phyloP scores from a whole-genome alignment of 805 yeast genomes.

The Scheffersomyces stipitis region DNA sequence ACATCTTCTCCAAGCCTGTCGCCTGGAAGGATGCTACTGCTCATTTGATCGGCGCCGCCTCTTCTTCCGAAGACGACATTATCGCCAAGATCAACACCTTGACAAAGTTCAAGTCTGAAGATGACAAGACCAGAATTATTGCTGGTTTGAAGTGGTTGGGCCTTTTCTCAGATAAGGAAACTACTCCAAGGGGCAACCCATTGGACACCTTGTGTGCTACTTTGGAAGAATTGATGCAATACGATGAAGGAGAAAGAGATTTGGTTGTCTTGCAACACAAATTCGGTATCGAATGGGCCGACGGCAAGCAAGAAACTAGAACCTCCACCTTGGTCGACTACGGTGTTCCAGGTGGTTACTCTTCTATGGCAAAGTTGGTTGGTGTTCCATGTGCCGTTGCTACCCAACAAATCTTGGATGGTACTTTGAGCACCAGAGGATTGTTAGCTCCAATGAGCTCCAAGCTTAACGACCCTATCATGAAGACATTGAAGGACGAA shows the following conservation, averaged over 20 bases:
- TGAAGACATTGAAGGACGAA: slow-evolving; percentile 86
- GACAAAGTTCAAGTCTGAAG: slow-evolving; percentile 77
- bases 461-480: slow-evolving; percentile 85
- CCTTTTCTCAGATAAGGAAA: slow-evolving; percentile 71
- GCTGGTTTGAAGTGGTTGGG: slow-evolving; percentile 95
- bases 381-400: slow-evolving; percentile 99
- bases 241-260: slow-evolving; percentile 93
- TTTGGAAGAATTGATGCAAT: slow-evolving; percentile 93
- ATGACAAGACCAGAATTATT: slow-evolving; percentile 82
- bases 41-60: slow-evolving; percentile 68
- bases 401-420: slow-evolving; percentile 77
- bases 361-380: slow-evolving; percentile 97
- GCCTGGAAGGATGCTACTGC: slow-evolving; percentile 92
- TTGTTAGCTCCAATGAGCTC: slow-evolving; percentile 91
- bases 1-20: slow-evolving; percentile 53
- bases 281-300: slow-evolving; percentile 96
- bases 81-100: slow-evolving; percentile 71
- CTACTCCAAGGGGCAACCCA: slow-evolving; percentile 89
- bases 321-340: slow-evolving; percentile 94
- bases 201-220: slow-evolving; percentile 96
- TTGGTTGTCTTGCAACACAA: slow-evolving; percentile 94
- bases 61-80: slow-evolving; percentile 70
- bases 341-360: slow-evolving; percentile 85
- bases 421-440: slow-evolving; percentile 76
- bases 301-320: slow-evolving; percentile 87